These are phyloP conservation scores for Hemisphaericaspora lyxosophila DNA, from an alignment of 1,139 yeast genomes.

Conservation along the genomic window DNA sequence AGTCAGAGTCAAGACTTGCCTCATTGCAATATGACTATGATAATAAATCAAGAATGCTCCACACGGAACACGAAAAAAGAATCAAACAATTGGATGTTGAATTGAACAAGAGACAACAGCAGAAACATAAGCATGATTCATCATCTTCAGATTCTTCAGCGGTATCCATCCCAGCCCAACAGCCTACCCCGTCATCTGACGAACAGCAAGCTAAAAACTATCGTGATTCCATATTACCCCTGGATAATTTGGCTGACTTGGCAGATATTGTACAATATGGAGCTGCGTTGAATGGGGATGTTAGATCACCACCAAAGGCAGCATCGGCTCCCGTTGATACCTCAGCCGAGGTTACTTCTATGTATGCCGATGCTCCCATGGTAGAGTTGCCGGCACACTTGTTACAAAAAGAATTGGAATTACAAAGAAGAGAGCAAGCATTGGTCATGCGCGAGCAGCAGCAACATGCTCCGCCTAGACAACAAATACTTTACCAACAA, in stretches of 20 bases:
- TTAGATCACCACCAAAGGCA: background rate
- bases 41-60: constrained; percentile 8
- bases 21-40: constrained; percentile 12
- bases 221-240: constrained; percentile 17
- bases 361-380: background rate
- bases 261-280: constrained; percentile 48
- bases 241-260: constrained; percentile 25
- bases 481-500: constrained; percentile 10
- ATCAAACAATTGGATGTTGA: constrained; percentile 11
- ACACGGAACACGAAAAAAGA: constrained; percentile 13
- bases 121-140: constrained; percentile 2
- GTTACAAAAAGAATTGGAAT: constrained; percentile 37
- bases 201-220: constrained; percentile 5
- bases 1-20: constrained; percentile 11
- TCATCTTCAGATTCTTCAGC: constrained; percentile 9
- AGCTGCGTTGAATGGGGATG: constrained; percentile 31
- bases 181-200: constrained; percentile 12
- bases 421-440: constrained; percentile 46
- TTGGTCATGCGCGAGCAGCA: constrained; percentile 37
- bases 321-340: background rate
- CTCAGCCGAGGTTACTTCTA: background rate
- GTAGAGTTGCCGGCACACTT: constrained; percentile 14
- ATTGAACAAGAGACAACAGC: constrained; percentile 9
- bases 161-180: constrained; percentile 12
- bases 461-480: constrained; percentile 26